A percentile compares a stretch with the other conserved stretches of the same genome.
Evolutionary conservation across 345 rosid genomes (phyloP).

Genomic region (Zanthoxylum bungeanum): DNA sequence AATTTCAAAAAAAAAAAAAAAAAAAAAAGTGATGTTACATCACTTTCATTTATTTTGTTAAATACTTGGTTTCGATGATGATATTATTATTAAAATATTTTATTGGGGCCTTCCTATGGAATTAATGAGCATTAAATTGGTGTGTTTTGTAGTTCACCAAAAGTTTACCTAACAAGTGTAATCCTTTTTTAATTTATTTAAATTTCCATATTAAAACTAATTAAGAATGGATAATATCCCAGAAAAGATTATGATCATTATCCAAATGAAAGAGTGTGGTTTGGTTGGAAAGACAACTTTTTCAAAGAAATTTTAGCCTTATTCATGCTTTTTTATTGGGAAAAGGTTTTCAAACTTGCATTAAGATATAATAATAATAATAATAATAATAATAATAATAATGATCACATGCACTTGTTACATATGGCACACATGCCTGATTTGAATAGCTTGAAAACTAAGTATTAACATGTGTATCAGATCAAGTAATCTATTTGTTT

Average conservation of each 20-base stretch:
- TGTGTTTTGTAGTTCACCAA: neutral
- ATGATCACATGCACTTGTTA: constrained; percentile 9
- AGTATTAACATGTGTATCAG: constrained; percentile 9
- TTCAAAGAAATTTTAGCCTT: neutral
- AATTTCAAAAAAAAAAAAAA: neutral
- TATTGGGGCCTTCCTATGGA: neutral
- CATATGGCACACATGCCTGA: constrained; percentile 10
- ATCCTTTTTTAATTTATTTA: neutral
- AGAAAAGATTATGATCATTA: neutral
- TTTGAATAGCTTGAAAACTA: neutral
- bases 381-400: neutral
- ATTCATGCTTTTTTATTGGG: neutral
- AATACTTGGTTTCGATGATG: too few relatives aligned
- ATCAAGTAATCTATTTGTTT: too few relatives aligned
- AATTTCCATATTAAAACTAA: neutral
- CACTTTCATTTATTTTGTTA: too few relatives aligned
- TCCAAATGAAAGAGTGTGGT: neutral
- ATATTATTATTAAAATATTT: too few relatives aligned
- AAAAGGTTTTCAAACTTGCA: neutral
- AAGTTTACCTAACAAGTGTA: neutral
- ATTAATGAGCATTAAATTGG: neutral
- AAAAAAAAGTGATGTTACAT: neutral
- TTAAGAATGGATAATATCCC: neutral
- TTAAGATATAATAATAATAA: too few relatives aligned
- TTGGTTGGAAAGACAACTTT: constrained; percentile 6